Evolutionary conservation across 1,284 basidiomycete genomes (phyloP), one percentile per base, ranked within the genome.

Genomic region (Ustilago tritici): DNA sequence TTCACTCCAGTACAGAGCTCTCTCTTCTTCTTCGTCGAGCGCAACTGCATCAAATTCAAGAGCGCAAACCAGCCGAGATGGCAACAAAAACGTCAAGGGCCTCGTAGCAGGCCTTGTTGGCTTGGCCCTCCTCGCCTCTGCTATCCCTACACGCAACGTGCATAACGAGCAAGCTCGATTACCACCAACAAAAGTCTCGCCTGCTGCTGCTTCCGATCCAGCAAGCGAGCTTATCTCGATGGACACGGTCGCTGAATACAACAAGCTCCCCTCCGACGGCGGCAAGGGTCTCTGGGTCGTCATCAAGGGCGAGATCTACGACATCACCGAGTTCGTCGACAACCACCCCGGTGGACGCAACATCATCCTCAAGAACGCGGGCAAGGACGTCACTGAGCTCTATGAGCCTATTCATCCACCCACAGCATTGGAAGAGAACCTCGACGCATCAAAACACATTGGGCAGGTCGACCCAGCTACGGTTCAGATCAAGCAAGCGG

Each of bases 321-420:
- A 87, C 32, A n/a, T 95, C 64, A 95, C 94, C 6, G 91, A 93
- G 12, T 95, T 96, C 84, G 87, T 96, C 53, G 87, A 88, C 34
- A 80, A 91, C 65, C 93, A 95, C 78, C 94, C 94, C 0, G 94
- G 94, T 55, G 94, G 94, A 9, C 87, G 90, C 38, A 89, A 90
- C 62, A 91, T 93, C 78, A 92, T 95, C 76, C 85, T 95, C 38
- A 92, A 91, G 79, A 92, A 94, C 79, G 93, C 91, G 8, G 93
- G 94, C 17, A 89, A 89, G 70, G 93, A 94, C 85, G 93, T 92
- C 32, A 80, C 74, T n/a, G 72, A 73, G 63, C 64, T 79, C 47
- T 86, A 82, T 63, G 84, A 84, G 41, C 82, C 84, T 10, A 79
- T 85, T 23, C 84, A 86, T 54, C 83, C 84, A 12, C 79, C 80